phyloP scores from a whole-genome alignment of 2,329 filamentous ascomycete species.

The Xylaria sp. region DNA sequence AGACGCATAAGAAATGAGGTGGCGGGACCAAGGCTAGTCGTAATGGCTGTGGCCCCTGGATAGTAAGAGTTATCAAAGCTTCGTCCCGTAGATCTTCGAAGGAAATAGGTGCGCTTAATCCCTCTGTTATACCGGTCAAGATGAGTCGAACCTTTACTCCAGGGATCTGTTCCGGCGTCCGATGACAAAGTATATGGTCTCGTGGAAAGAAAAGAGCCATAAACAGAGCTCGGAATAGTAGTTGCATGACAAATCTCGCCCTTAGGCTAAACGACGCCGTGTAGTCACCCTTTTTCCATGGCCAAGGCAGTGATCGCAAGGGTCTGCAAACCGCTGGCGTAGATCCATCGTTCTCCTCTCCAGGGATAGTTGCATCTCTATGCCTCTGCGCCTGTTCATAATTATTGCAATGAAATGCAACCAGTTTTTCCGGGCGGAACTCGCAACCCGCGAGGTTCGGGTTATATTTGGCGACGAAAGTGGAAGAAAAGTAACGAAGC shows the following conservation, averaged over 20 bases:
- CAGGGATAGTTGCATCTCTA: slow-evolving; percentile 15
- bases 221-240: slow-evolving; percentile 10
- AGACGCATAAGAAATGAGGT: slow-evolving; percentile 23
- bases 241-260: not conserved
- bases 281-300: not conserved
- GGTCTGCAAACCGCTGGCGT: slow-evolving; percentile 10
- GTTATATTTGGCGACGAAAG: slow-evolving; percentile 3
- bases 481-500: slow-evolving; percentile 10
- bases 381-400: slow-evolving; percentile 22
- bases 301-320: slow-evolving; percentile 21
- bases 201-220: slow-evolving; percentile 8
- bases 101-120: slow-evolving; percentile 21
- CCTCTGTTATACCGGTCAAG: slow-evolving; percentile 22
- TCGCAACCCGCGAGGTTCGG: not conserved
- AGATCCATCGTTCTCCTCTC: slow-evolving; percentile 10
- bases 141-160: slow-evolving; percentile 23
- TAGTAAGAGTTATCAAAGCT: slow-evolving; percentile 22
- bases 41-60: slow-evolving; percentile 16
- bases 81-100: slow-evolving; percentile 28
- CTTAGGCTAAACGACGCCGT: not conserved
- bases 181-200: not conserved
- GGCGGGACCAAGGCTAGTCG: slow-evolving; percentile 8
- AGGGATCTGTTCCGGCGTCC: slow-evolving; percentile 6
- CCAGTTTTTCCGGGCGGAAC: slow-evolving; percentile 8
- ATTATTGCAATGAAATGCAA: slow-evolving; percentile 22